Percentiles rank a stretch among this genome's conserved stretches.
Evolutionary conservation across 345 rosid genomes (phyloP).

Genomic region (Cardiospermum halicacabum): DNA sequence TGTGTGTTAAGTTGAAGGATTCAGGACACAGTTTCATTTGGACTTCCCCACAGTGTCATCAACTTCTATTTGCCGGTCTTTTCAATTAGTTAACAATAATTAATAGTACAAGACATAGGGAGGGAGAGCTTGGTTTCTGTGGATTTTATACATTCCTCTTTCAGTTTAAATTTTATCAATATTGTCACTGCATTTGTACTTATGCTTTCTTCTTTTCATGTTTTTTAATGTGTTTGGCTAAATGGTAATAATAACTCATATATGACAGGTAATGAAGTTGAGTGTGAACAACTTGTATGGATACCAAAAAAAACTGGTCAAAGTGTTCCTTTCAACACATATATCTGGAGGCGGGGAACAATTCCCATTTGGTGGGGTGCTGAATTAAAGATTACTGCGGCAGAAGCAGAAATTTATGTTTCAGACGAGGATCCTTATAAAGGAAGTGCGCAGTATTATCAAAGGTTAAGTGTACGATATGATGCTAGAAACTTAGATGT

Average conservation of each 20-base stretch:
- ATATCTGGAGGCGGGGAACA: constrained; percentile 94
- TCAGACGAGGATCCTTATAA: constrained; percentile 81
- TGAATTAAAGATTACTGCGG: constrained; percentile 81
- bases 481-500: constrained; percentile 62
- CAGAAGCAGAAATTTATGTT: constrained; percentile 97
- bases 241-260: constrained; percentile 25
- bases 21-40: not conserved
- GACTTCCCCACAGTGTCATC: not conserved
- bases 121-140: not conserved
- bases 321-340: constrained; percentile 78
- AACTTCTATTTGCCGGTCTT: not conserved
- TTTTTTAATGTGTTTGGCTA: constrained; percentile 23
- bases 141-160: not conserved
- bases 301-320: constrained; percentile 69
- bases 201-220: constrained; percentile 5
- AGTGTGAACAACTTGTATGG: constrained; percentile 98
- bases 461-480: constrained; percentile 80
- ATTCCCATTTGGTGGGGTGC: constrained; percentile 99
- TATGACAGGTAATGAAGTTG: constrained; percentile 93
- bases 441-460: constrained; percentile 83
- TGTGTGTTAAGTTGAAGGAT: not conserved
- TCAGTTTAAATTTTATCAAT: constrained; percentile 3
- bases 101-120: not conserved
- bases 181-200: constrained; percentile 11
- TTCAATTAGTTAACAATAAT: not conserved